These are phyloP conservation scores for Monosporascus cannonballus DNA, from an alignment of 2,329 filamentous ascomycete species.

Conservation along the genomic window DNA sequence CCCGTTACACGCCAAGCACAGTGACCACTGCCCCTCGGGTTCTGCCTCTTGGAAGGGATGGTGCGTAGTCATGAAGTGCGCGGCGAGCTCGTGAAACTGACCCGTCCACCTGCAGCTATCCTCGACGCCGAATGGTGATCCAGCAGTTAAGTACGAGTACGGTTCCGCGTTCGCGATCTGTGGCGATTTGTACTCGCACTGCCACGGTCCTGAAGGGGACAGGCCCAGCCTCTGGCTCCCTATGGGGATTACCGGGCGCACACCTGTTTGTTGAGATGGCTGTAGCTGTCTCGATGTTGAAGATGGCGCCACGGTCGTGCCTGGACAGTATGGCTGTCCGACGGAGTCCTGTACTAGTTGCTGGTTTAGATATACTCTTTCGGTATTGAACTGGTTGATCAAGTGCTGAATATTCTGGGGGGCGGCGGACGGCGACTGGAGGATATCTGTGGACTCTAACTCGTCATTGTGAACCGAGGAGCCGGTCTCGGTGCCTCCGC, in stretches of 20 bases:
- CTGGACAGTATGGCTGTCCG: constrained; percentile 13
- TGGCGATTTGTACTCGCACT: constrained; percentile 17
- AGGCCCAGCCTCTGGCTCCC: constrained; percentile 13
- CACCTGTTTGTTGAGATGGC: background rate
- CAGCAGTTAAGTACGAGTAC: constrained; percentile 1
- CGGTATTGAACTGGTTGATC: constrained; percentile 12
- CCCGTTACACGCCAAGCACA: constrained; percentile 15
- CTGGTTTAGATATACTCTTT: constrained; percentile 12
- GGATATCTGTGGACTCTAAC: constrained; percentile 6
- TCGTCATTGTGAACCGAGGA: background rate
- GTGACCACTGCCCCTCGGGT: constrained; percentile 9
- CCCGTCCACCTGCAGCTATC: constrained; percentile 22
- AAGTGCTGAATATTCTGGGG: constrained; percentile 11
- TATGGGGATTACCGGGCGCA: constrained; percentile 7
- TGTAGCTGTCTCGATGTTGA: background rate
- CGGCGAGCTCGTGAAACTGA: constrained; percentile 12
- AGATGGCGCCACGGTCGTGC: background rate
- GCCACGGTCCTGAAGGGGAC: constrained; percentile 14
- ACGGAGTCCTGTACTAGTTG: constrained; percentile 11
- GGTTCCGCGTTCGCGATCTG: background rate
- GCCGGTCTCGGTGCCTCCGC: too few relatives aligned
- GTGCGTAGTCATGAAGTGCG: constrained; percentile 18
- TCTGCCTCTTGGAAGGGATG: constrained; percentile 13
- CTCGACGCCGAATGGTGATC: too few relatives aligned
- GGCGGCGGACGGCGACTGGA: constrained; percentile 5